phyloP scores from a whole-genome alignment of 371 early-diverging fungal species.

The Syncephalastrum contaminatum region DNA sequence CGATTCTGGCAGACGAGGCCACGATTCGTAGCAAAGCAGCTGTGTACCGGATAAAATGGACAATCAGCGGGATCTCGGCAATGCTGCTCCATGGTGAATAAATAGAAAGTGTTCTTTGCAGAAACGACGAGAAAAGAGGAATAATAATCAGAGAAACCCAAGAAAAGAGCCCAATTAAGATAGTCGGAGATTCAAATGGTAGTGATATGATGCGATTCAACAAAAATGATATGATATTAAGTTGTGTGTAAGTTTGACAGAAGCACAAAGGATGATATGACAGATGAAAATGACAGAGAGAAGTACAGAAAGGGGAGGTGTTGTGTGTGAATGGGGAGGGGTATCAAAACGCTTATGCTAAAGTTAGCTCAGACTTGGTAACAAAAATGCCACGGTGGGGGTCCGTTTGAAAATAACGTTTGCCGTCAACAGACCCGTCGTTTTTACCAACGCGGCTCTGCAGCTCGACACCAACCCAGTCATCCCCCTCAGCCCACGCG shows the following conservation, averaged over 20 bases:
- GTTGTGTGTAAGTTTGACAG: too few relatives aligned
- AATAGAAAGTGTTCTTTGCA: not conserved
- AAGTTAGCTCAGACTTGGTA: slow-evolving; percentile 7
- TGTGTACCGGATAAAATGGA: slow-evolving; percentile 42
- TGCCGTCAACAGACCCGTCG: slow-evolving; percentile 24
- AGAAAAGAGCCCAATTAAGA: not conserved
- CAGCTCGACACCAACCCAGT: slow-evolving; percentile 33
- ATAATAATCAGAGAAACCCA: not conserved
- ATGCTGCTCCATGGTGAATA: slow-evolving; percentile 18
- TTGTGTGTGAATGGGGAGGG: not conserved
- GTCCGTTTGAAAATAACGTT: slow-evolving; percentile 28
- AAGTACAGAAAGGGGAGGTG: too few relatives aligned
- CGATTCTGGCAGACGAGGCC: slow-evolving; percentile 42
- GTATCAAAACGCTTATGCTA: slow-evolving; percentile 9
- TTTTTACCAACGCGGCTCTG: slow-evolving; percentile 21
- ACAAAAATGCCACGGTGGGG: slow-evolving; percentile 28
- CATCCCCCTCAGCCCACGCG: slow-evolving; percentile 15
- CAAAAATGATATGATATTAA: too few relatives aligned
- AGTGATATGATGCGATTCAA: too few relatives aligned
- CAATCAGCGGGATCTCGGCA: slow-evolving; percentile 45
- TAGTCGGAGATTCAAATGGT: too few relatives aligned
- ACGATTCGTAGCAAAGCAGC: slow-evolving; percentile 41
- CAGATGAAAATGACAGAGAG: too few relatives aligned
- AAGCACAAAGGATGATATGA: too few relatives aligned
- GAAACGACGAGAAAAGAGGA: slow-evolving; percentile 1